Conservation (phyloP, 1,284 basidiomycete species). For the Trametes versicolor region DNA sequence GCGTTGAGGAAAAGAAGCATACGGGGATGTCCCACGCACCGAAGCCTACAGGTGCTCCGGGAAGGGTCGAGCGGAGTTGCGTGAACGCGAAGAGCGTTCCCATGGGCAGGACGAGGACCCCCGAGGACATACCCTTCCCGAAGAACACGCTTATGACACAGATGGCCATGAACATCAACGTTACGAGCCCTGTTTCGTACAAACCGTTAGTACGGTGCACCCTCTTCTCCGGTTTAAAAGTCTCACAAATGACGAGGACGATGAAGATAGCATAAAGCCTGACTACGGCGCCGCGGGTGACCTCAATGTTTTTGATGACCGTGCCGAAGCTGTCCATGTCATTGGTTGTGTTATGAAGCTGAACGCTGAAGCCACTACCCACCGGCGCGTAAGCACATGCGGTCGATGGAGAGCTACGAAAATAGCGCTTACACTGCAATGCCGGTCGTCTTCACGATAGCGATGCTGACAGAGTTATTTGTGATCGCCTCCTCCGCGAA, state of each 20-base stretch:
- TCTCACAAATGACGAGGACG: conserved; percentile 37
- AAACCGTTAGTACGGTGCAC: background rate
- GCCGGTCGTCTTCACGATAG: conserved; percentile 21
- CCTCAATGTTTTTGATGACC: conserved; percentile 32
- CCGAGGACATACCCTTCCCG: conserved; percentile 35
- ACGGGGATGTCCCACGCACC: conserved; percentile 24
- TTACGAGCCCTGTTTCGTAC: conserved; percentile 32
- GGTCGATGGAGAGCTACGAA: background rate
- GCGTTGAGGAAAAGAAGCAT: too few species aligned
- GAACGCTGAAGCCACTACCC: conserved; percentile 34
- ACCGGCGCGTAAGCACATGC: background rate
- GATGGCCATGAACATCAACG: conserved; percentile 37
- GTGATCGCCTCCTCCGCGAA: conserved; percentile 23
- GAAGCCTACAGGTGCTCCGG: conserved; percentile 38
- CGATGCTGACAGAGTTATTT: conserved; percentile 25
- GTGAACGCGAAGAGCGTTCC: conserved; percentile 41
- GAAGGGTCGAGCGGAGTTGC: conserved; percentile 37
- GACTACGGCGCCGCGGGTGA: conserved; percentile 37
- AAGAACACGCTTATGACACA: conserved; percentile 36
- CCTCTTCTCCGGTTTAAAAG: too few species aligned
- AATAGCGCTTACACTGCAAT: conserved; percentile 27
- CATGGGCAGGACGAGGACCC: conserved; percentile 36
- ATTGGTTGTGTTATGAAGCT: conserved; percentile 26
- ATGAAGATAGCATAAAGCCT: conserved; percentile 36
- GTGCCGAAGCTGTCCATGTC: conserved; percentile 25